Evolutionary conservation across 352 stramenopile genomes (phyloP).

Genomic region (Pythium biforme): DNA sequence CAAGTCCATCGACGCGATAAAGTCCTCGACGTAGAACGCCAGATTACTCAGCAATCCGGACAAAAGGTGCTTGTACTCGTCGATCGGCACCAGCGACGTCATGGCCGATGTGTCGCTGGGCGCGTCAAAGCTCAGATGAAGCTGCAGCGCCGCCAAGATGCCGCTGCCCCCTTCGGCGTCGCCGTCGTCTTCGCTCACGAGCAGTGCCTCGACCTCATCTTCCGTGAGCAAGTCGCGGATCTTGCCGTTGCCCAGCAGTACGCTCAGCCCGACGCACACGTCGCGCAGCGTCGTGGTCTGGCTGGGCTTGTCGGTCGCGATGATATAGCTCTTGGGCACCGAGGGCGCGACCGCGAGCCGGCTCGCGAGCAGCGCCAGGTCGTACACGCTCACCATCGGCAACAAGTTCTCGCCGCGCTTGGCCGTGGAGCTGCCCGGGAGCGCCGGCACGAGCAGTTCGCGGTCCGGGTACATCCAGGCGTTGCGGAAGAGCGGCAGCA

Average conservation of each 20-base stretch:
- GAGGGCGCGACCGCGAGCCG: slow-evolving; percentile 34
- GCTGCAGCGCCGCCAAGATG: slow-evolving; percentile 54
- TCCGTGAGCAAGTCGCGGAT: slow-evolving; percentile 40
- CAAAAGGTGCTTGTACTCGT: slow-evolving; percentile 72
- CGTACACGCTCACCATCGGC: slow-evolving; percentile 84
- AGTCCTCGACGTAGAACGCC: slow-evolving; percentile 67
- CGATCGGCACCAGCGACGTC: slow-evolving; percentile 47
- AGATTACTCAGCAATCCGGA: slow-evolving; percentile 63
- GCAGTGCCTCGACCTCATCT: slow-evolving; percentile 54
- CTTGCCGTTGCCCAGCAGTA: slow-evolving; percentile 48
- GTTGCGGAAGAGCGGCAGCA: slow-evolving; percentile 68
- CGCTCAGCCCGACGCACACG: slow-evolving; percentile 58
- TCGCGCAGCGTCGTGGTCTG: slow-evolving; percentile 56
- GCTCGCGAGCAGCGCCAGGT: slow-evolving; percentile 60
- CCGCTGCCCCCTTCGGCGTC: slow-evolving; percentile 18
- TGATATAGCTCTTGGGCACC: slow-evolving; percentile 56
- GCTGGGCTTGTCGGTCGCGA: slow-evolving; percentile 63
- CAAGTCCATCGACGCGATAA: slow-evolving; percentile 72
- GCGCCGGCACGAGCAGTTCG: slow-evolving; percentile 58
- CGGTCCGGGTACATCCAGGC: slow-evolving; percentile 65
- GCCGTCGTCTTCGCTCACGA: slow-evolving; percentile 57
- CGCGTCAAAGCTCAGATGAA: slow-evolving; percentile 71
- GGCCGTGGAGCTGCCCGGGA: slow-evolving; percentile 32
- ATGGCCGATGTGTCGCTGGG: slow-evolving; percentile 40
- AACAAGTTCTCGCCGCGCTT: slow-evolving; percentile 59